These are phyloP conservation scores for Bimuria novae-zelandiae DNA, from an alignment of 2,329 filamentous ascomycete species.

Conservation along the genomic window DNA sequence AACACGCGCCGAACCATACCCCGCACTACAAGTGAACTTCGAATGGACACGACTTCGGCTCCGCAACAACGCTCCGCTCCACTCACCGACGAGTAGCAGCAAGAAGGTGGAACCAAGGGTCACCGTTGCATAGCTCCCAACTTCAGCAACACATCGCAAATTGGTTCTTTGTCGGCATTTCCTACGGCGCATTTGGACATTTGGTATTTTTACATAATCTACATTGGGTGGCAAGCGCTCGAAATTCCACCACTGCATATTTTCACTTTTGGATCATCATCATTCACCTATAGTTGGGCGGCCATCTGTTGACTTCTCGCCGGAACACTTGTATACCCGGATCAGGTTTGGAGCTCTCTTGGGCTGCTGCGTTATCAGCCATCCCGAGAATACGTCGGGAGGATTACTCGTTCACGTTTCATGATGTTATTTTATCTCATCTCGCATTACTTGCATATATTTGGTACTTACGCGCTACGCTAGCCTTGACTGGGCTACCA, in stretches of 20 bases:
- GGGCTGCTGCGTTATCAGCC: not conserved
- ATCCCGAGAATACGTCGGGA: too few relatives aligned
- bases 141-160: slow-evolving; percentile 8
- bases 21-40: not conserved
- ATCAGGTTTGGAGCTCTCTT: not conserved
- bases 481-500: not conserved
- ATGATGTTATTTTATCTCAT: not conserved
- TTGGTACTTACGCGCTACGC: not conserved
- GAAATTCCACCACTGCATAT: slow-evolving; percentile 12
- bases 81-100: too few relatives aligned
- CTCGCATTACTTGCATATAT: slow-evolving; percentile 1
- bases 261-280: not conserved
- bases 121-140: not conserved
- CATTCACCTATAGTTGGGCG: slow-evolving; percentile 8
- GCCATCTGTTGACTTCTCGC: slow-evolving; percentile 5
- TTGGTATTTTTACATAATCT: slow-evolving; percentile 2
- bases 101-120: too few relatives aligned
- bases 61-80: too few relatives aligned
- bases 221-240: slow-evolving; percentile 26
- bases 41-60: not conserved
- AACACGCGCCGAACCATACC: not conserved
- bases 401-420: not conserved
- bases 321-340: slow-evolving; percentile 11
- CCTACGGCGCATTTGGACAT: not conserved
- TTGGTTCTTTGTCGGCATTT: not conserved